These are phyloP conservation scores for Lactarius sanguifluus DNA, from an alignment of 768 basidiomycete species.

Conservation along the genomic window DNA sequence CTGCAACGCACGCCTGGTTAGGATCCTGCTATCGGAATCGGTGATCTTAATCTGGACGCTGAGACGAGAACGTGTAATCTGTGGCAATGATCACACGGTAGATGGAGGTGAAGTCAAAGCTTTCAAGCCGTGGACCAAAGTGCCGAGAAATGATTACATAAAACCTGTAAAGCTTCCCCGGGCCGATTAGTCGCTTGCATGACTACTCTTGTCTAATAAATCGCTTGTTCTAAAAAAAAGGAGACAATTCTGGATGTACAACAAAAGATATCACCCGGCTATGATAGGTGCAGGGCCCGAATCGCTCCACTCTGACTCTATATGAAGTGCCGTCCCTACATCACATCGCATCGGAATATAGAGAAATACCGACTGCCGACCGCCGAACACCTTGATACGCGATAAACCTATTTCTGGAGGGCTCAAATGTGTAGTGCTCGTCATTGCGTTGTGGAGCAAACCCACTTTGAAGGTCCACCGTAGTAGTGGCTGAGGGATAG, in stretches of 20 bases:
- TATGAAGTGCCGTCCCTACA: constrained; percentile 53
- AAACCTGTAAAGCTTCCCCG: no score
- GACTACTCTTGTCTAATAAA: no score
- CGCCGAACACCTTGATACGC: constrained; percentile 70
- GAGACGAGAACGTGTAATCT: no score
- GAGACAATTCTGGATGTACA: constrained; percentile 57
- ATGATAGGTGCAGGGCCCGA: constrained; percentile 49
- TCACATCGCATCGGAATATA: constrained; percentile 53
- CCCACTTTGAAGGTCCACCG: constrained; percentile 9
- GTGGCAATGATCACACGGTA: no score
- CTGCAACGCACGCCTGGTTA: no score
- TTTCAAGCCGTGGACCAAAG: no score
- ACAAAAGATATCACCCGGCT: constrained; percentile 80
- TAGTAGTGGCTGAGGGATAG: constrained; percentile 18
- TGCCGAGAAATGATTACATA: no score
- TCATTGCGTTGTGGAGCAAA: constrained; percentile 29
- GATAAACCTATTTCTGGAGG: constrained; percentile 63
- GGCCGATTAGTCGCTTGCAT: no score
- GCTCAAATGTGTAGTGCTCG: constrained; percentile 50
- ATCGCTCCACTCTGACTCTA: constrained; percentile 28
- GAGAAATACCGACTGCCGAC: constrained; percentile 77
- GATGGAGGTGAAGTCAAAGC: no score
- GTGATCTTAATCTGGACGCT: no score
- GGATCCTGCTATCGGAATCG: no score
- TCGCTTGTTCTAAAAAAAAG: no score